These are phyloP conservation scores for Thraustochytrium striatum DNA, from an alignment of 352 stramenopile genomes.

Conservation along the genomic window DNA sequence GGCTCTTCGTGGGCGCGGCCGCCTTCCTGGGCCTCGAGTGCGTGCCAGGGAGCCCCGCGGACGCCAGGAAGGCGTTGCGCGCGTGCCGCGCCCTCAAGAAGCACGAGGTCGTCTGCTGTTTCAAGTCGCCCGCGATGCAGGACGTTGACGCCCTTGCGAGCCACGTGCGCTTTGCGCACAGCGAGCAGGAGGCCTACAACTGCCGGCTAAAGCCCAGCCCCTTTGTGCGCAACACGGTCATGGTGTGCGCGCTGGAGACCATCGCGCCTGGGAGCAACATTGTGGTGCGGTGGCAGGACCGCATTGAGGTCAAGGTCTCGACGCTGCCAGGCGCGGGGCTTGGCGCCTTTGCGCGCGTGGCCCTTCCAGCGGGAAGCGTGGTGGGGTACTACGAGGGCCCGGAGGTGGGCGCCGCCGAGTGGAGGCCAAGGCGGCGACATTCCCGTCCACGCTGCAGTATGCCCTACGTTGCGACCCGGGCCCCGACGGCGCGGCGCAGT, in stretches of 20 bases:
- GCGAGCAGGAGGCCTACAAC: not conserved
- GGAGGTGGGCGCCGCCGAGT: not conserved
- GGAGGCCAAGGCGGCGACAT: not conserved
- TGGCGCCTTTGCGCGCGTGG: slow-evolving; percentile 22
- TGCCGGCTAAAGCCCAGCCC: slow-evolving; percentile 41
- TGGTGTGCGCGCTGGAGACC: slow-evolving; percentile 5
- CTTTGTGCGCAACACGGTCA: slow-evolving; percentile 41
- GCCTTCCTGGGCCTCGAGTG: slow-evolving; percentile 20
- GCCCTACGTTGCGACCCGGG: not conserved
- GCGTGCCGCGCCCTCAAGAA: not conserved
- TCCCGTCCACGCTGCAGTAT: not conserved
- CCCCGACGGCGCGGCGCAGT: too few relatives aligned
- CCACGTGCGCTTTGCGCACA: slow-evolving; percentile 20
- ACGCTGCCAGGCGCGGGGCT: not conserved
- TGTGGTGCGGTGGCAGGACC: slow-evolving; percentile 17
- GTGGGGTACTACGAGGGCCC: not conserved
- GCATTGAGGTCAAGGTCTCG: not conserved
- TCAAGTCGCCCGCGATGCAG: slow-evolving; percentile 25
- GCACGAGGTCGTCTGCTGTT: slow-evolving; percentile 42
- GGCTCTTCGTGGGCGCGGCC: slow-evolving; percentile 32
- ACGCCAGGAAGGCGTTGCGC: not conserved
- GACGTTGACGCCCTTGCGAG: not conserved
- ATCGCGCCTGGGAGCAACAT: slow-evolving; percentile 28
- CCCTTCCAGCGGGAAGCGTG: not conserved
- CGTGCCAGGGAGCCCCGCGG: not conserved